Base-by-base conservation (phyloP, 345 rosid genomes). In the Eucalyptus sp. region DNA sequence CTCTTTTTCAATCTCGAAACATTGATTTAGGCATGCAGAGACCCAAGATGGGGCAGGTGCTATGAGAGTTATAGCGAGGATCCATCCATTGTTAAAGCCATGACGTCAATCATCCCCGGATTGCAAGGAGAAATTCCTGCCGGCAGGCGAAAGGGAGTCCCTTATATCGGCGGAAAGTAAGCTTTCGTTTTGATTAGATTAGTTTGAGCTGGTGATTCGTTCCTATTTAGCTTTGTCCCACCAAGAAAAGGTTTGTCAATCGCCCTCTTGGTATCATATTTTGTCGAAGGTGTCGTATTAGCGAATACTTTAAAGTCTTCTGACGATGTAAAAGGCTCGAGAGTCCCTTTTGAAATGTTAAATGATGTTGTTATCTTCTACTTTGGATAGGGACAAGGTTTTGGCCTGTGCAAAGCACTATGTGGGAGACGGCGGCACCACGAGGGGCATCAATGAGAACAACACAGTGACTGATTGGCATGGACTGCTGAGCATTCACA, bases 401-500 rank as follows among this genome's bases (percentile, higher is more conserved):
- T 94, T 95, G 27, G 97, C 99, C 7, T 96, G 99, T 91, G 98
- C 99, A 10, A 97, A 96, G 91, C 99, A 97, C 91, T 97, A 89
- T 88, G 97, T 96, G 50, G 97, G 97, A 7, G 98, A 96, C 88
- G 97, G 97, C 18, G 98, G 99, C 44, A 97, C 98, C 7, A 50
- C 92, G 12, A 90, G 76, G 16, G 99, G 98, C 68, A 94, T 95
- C 49, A 92, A 96, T 50, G 98, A 95, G 86, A 95, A 96, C 91
- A 88, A 97, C 88, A 95, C 97, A 0, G 90, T 90, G 87, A 91
- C 85, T 22, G 90, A 89, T 44, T 31, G 86, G 87, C 91, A 92
- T 71, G 95, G 90, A 54, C 79, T 97, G 90, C 37, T 93, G 46
- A 88, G 89, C 88, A 95, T 95, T 79, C 99, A 97, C 93, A 94